Conservation (phyloP, 2,329 filamentous ascomycete genomes). For the Aulographum hederae region DNA sequence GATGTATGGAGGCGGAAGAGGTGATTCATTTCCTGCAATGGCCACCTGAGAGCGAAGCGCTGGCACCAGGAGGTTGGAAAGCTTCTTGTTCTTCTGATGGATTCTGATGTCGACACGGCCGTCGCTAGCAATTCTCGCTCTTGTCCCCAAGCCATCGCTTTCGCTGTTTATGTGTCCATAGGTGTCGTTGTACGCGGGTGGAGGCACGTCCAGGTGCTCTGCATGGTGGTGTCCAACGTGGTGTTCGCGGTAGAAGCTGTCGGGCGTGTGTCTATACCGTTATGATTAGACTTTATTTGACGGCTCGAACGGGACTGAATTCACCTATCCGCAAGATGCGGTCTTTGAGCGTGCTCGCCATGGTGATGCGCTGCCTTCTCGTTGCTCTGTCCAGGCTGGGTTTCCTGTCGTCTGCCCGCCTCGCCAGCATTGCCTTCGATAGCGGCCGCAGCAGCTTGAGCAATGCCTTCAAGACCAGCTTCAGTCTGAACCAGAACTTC, state of each 20-base stretch:
- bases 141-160: constrained; percentile 21
- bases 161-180: constrained; percentile 20
- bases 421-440: not conserved
- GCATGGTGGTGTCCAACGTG: constrained; percentile 6
- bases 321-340: no score
- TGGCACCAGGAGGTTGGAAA: constrained; percentile 19
- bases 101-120: constrained; percentile 23
- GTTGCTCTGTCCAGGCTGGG: not conserved
- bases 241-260: not conserved
- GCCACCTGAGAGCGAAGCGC: constrained; percentile 16
- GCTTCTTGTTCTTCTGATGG: constrained; percentile 16
- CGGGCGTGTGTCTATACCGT: not conserved
- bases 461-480: no score
- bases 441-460: not conserved
- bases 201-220: constrained; percentile 9
- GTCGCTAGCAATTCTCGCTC: constrained; percentile 27
- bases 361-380: not conserved
- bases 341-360: not conserved
- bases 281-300: not conserved
- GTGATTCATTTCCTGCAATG: constrained; percentile 7
- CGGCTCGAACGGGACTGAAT: not conserved
- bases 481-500: no score
- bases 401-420: not conserved
- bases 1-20: constrained; percentile 21
- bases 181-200: constrained; percentile 21